Conservation (phyloP, 148 eudicot species). For the Pharnaceum exiguum region DNA sequence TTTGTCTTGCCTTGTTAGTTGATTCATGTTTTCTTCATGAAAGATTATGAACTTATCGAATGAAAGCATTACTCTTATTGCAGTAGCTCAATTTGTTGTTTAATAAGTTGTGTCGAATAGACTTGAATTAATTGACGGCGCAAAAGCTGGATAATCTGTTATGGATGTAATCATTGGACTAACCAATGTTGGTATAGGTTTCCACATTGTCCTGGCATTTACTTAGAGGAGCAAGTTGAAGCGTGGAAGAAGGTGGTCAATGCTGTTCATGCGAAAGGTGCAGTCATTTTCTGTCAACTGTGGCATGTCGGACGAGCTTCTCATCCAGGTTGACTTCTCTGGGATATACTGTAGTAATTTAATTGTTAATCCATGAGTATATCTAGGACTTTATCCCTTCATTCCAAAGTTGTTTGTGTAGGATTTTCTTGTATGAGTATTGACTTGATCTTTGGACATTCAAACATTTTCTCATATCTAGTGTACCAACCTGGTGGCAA, state of each 20-base stretch:
- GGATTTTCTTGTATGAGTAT: not conserved
- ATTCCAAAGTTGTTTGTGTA: no score
- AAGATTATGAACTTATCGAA: no score
- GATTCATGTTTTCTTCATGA: no score
- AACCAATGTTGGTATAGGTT: slow-evolving; percentile 37
- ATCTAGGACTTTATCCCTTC: no score
- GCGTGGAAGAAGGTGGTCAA: slow-evolving; percentile 88
- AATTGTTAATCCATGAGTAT: no score
- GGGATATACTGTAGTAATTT: no score
- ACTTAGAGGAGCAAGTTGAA: slow-evolving; percentile 69
- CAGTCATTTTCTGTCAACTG: slow-evolving; percentile 73
- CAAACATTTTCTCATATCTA: slow-evolving; percentile 20
- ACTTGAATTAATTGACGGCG: no score
- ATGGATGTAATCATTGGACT: not conserved
- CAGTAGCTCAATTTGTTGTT: not conserved
- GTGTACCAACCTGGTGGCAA: slow-evolving; percentile 78
- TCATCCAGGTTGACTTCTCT: slow-evolving; percentile 49
- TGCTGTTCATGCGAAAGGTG: slow-evolving; percentile 81
- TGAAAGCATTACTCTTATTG: no score
- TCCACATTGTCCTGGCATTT: slow-evolving; percentile 90
- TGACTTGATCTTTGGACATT: not conserved
- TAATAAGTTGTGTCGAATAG: not conserved
- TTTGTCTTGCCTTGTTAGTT: no score
- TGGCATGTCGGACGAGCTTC: slow-evolving; percentile 99
- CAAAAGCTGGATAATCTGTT: not conserved